Evolutionary conservation across 331 rosid species (phyloP), one percentile per base, ranked within the genome.

Genomic region (Phaseolus coccineus): DNA sequence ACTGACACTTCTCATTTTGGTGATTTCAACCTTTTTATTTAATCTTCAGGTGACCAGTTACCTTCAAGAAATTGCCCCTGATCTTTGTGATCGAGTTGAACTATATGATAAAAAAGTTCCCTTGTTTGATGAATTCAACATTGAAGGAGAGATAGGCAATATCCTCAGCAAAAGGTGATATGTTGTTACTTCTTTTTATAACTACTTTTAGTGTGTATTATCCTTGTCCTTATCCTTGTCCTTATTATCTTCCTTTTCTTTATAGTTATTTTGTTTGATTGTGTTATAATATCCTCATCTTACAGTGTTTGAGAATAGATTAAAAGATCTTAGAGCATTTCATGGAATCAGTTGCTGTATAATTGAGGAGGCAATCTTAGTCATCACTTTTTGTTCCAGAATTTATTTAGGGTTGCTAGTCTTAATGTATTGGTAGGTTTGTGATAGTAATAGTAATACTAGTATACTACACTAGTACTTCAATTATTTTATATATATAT

Each of bases 1-100:
- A 73, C 85, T 52, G 82, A 2, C 12, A 22, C 63, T 61, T 58
- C 30, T 47, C 55, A 57, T 83, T 37, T 80, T 51, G 37, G 74
- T 30, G 63, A 42, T 40, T 74, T 52, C 19, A 28, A 64, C 81
- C 50, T 81, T 82, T 83, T 80, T 50, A 63, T 74, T 82, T 81
- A 15, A 33, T 61, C 55, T 85, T 51, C 90, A 96, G 99, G 99
- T 91, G 84, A 91, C 92, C 53, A 96, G 83, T 82, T 96, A 96
- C 91, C 99, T 96, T 74, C 99, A 93, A 92, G 99, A 96, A 25
- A 96, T 96, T 71, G 97, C 99, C 48, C 98, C 99, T 55, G 88
- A 91, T 85, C 98, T 96, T 46, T 96, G 96, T 83, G 96, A 91
- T 80, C 92, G 94, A 71, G 96, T 96, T 67, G 98, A 93, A 82